A percentile compares a stretch with the other conserved stretches of the same genome.
Evolutionary conservation across 805 yeast genomes (phyloP).

Genomic region (Cephaloascus albidus): DNA sequence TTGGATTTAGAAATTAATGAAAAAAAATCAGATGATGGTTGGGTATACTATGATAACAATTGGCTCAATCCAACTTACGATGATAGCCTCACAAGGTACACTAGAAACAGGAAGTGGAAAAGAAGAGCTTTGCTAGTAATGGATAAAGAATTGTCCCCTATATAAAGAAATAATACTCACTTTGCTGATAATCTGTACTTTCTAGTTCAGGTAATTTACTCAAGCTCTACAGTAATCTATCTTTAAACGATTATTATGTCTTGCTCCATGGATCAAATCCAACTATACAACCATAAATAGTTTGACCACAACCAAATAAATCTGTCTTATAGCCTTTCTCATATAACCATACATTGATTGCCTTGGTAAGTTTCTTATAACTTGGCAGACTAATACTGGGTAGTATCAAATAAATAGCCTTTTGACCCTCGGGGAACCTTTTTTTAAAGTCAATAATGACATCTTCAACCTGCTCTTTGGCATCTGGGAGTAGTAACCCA

Average conservation of each 20-base stretch:
- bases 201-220: too few relatives aligned
- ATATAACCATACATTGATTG: constrained; percentile 18
- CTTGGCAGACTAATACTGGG: constrained; percentile 1
- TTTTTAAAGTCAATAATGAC: neutral
- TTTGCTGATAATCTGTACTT: too few relatives aligned
- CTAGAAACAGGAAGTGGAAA: constrained; percentile 42
- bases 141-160: neutral
- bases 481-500: constrained; percentile 1
- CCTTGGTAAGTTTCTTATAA: constrained; percentile 15
- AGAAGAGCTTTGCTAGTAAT: constrained; percentile 28
- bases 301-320: constrained; percentile 16
- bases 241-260: too few relatives aligned
- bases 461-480: neutral
- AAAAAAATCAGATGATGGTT: constrained; percentile 30
- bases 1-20: constrained; percentile 31
- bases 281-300: constrained; percentile 23
- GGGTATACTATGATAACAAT: constrained; percentile 44
- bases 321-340: constrained; percentile 26
- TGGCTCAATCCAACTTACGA: constrained; percentile 32
- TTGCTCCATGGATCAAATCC: constrained; percentile 25
- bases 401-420: neutral
- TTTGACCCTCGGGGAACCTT: neutral
- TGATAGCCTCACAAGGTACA: constrained; percentile 41
- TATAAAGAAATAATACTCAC: too few relatives aligned
- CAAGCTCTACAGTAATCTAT: too few relatives aligned